Evolutionary conservation across 129 eudicot genomes (phyloP).

Genomic region (Escallonia herrerae): DNA sequence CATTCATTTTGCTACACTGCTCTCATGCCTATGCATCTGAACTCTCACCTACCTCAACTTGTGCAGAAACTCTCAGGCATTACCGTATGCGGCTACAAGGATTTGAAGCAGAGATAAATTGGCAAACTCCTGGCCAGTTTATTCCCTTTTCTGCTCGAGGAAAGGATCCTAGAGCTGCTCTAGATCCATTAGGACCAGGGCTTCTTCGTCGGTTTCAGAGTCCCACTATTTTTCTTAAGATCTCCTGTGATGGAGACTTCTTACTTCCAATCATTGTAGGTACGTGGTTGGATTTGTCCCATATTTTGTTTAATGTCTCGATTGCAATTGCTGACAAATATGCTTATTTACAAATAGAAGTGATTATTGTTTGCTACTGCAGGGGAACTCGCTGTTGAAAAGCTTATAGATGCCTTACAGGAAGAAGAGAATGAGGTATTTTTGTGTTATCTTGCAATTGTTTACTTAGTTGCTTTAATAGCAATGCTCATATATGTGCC

Average conservation of each 20-base stretch:
- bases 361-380: constrained; percentile 15
- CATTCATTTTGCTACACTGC: background rate
- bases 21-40: background rate
- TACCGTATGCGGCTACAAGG: constrained; percentile 55
- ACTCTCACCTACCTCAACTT: background rate
- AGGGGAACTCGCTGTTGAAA: constrained; percentile 69
- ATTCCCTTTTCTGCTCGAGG: constrained; percentile 35
- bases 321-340: constrained; percentile 8
- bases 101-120: constrained; percentile 42
- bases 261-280: constrained; percentile 74
- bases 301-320: background rate
- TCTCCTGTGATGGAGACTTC: constrained; percentile 73
- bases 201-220: constrained; percentile 50
- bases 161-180: constrained; percentile 30
- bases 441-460: background rate
- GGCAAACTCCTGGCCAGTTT: constrained; percentile 31
- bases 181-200: constrained; percentile 39
- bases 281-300: constrained; percentile 18
- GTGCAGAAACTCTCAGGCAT: constrained; percentile 58
- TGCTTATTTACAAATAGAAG: background rate
- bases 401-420: constrained; percentile 49
- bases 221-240: constrained; percentile 74
- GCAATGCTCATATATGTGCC: constrained; percentile 10
- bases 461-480: constrained; percentile 1
- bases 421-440: constrained; percentile 46